A percentile compares a stretch with the other conserved stretches of the same genome.
Evolutionary conservation across 352 stramenopile species (phyloP).

Genomic region (Phytophthora podocarpi): DNA sequence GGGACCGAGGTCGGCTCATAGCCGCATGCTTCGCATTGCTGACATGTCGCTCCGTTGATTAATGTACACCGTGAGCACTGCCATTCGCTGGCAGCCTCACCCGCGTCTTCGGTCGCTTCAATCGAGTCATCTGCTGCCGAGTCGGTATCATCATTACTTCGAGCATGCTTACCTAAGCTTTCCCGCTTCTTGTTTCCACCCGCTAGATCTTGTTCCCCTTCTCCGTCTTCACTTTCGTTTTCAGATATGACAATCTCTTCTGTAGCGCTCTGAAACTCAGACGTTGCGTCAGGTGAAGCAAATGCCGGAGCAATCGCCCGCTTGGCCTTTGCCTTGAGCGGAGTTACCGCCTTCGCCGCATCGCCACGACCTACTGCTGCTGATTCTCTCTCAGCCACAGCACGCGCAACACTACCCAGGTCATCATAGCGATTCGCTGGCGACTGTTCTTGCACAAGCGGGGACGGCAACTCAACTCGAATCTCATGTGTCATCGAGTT

Average conservation of each 20-base stretch:
- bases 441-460: slow-evolving; percentile 57
- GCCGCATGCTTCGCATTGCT: slow-evolving; percentile 70
- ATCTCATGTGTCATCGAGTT: slow-evolving; percentile 80
- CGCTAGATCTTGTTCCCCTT: slow-evolving; percentile 13
- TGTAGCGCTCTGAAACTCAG: slow-evolving; percentile 37
- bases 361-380: neutral
- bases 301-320: slow-evolving; percentile 49
- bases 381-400: slow-evolving; percentile 31
- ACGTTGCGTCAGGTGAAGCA: slow-evolving; percentile 48
- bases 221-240: slow-evolving; percentile 26
- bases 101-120: slow-evolving; percentile 21
- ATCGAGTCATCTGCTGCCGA: slow-evolving; percentile 25
- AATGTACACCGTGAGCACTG: slow-evolving; percentile 81
- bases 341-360: slow-evolving; percentile 20
- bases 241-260: slow-evolving; percentile 44
- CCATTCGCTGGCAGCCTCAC: slow-evolving; percentile 47
- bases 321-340: slow-evolving; percentile 29
- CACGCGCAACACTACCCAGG: slow-evolving; percentile 25
- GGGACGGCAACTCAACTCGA: slow-evolving; percentile 56
- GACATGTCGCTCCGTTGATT: slow-evolving; percentile 64
- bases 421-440: slow-evolving; percentile 62
- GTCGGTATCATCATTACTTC: slow-evolving; percentile 34
- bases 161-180: slow-evolving; percentile 37
- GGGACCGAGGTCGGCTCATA: slow-evolving; percentile 47
- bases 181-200: slow-evolving; percentile 14